A percentile compares a stretch with the other conserved stretches of the same genome.
Evolutionary conservation across 148 eudicot genomes (phyloP).

Genomic region (Fagopyrum esculentum): DNA sequence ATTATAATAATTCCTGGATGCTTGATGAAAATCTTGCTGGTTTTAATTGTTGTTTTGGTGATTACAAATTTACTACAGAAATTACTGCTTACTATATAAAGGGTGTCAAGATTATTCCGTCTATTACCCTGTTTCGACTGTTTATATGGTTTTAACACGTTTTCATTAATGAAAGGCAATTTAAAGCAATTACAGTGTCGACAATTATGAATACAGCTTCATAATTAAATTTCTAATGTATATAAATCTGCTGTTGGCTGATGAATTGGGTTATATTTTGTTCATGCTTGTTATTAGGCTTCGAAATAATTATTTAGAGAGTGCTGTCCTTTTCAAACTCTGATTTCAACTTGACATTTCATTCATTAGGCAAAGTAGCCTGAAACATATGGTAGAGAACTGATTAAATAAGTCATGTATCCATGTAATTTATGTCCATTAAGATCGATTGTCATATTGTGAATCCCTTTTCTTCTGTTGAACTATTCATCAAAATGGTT

Average conservation of each 20-base stretch:
- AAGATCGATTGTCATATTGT: neutral
- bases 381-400: neutral
- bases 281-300: neutral
- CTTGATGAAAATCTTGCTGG: neutral
- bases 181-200: neutral
- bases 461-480: neutral
- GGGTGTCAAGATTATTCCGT: neutral
- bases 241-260: neutral
- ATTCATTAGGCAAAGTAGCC: neutral
- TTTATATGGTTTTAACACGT: neutral
- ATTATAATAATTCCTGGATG: neutral
- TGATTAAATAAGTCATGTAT: neutral
- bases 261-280: neutral
- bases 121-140: too few relatives aligned
- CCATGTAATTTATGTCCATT: neutral
- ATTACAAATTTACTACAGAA: neutral
- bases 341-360: neutral
- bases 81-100: neutral
- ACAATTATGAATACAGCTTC: neutral
- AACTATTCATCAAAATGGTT: neutral
- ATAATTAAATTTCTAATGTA: neutral
- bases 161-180: neutral
- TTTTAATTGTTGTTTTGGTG: neutral
- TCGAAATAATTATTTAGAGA: neutral
- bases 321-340: neutral